Conservation (phyloP, 1,284 basidiomycete species). For the Ceratobasidium sp. region DNA sequence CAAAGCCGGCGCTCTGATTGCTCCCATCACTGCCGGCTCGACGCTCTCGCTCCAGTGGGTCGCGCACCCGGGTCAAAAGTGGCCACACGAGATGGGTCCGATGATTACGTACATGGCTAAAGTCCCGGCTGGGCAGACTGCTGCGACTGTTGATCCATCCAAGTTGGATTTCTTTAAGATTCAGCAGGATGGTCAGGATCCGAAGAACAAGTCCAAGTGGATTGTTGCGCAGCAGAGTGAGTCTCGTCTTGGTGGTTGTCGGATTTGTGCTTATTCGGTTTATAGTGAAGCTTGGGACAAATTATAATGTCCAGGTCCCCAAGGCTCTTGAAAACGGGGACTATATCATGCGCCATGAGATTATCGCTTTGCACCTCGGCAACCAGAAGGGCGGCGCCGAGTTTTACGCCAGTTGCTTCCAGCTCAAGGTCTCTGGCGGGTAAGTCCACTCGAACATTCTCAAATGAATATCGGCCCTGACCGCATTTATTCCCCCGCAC, state of each 20-base stretch:
- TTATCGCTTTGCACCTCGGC: conserved; percentile 76
- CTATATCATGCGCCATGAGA: conserved; percentile 78
- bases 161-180: conserved; percentile 80
- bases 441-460: background rate
- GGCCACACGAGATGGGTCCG: conserved; percentile 79
- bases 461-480: background rate
- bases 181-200: conserved; percentile 60
- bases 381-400: conserved; percentile 67
- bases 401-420: conserved; percentile 78
- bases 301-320: conserved; percentile 67
- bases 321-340: conserved; percentile 67
- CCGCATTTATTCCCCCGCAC: background rate
- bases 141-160: conserved; percentile 67
- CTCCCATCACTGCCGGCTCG: conserved; percentile 73
- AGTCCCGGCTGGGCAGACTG: conserved; percentile 62
- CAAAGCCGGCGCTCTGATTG: conserved; percentile 65
- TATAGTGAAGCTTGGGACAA: conserved; percentile 56
- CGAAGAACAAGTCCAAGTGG: conserved; percentile 54
- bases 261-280: background rate
- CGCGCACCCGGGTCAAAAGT: conserved; percentile 64
- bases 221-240: conserved; percentile 60
- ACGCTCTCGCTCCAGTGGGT: conserved; percentile 70
- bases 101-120: conserved; percentile 78
- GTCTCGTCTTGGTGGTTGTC: conserved; percentile 44
- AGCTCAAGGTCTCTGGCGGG: conserved; percentile 68